These are phyloP conservation scores for Sporothrix variecibatus DNA, from an alignment of 2,329 filamentous ascomycete species.

Conservation along the genomic window DNA sequence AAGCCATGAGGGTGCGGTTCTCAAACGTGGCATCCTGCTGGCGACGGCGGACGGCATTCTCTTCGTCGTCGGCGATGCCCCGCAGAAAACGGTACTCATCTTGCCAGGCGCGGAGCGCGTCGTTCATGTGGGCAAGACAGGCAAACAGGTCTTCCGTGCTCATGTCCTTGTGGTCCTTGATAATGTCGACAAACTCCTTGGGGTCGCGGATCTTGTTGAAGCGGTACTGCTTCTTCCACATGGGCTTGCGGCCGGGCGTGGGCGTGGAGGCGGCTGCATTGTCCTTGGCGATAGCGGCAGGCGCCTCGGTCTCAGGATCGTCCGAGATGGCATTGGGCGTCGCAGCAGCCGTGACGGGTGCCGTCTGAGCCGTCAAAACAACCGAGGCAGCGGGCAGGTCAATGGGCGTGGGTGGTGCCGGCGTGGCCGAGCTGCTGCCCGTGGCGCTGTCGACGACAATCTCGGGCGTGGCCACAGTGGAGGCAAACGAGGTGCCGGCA, in stretches of 20 bases:
- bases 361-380: neutral
- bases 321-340: constrained; percentile 14
- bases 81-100: constrained; percentile 55
- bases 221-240: constrained; percentile 43
- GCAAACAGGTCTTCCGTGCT: constrained; percentile 49
- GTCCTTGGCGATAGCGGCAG: neutral
- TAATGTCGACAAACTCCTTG: constrained; percentile 49
- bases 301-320: neutral
- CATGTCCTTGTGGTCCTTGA: constrained; percentile 55
- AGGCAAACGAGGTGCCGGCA: neutral
- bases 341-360: neutral
- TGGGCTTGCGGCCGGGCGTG: constrained; percentile 28
- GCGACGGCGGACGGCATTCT: constrained; percentile 57
- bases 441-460: constrained; percentile 22
- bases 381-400: neutral
- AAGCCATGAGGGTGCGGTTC: constrained; percentile 44
- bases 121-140: constrained; percentile 48
- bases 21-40: constrained; percentile 41
- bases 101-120: constrained; percentile 54
- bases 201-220: constrained; percentile 56
- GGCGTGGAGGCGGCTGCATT: neutral
- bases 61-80: constrained; percentile 57
- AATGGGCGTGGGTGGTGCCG: neutral
- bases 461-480: constrained; percentile 2
- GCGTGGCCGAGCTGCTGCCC: neutral